Evolutionary conservation across 352 stramenopile genomes (phyloP).

Genomic region (Phytophthora meadii): DNA sequence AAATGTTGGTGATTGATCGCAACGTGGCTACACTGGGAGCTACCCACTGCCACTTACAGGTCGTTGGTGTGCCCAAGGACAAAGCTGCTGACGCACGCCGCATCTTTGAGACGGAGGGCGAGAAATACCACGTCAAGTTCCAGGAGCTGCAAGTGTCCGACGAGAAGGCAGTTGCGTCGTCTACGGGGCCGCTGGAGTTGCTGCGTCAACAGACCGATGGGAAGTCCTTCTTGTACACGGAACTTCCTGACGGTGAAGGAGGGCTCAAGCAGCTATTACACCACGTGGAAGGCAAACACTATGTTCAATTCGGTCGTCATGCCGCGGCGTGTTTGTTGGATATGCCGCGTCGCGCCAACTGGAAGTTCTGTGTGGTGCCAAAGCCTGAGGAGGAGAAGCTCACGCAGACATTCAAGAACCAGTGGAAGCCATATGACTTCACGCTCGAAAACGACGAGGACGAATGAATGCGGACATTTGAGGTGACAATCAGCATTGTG

Average conservation of each 20-base stretch:
- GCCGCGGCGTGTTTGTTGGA: conserved; percentile 65
- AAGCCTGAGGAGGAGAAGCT: conserved; percentile 77
- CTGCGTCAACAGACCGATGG: conserved; percentile 46
- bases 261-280: conserved; percentile 55
- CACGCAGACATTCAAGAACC: conserved; percentile 66
- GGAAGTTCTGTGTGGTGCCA: conserved; percentile 85
- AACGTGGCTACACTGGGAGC: conserved; percentile 78
- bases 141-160: conserved; percentile 40
- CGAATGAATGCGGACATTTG: not conserved
- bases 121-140: conserved; percentile 80
- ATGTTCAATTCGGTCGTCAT: conserved; percentile 86
- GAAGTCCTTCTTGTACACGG: conserved; percentile 72
- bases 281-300: conserved; percentile 77
- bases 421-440: conserved; percentile 82
- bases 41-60: conserved; percentile 80
- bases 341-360: conserved; percentile 74
- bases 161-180: conserved; percentile 14
- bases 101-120: conserved; percentile 71
- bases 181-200: conserved; percentile 39
- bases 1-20: conserved; percentile 80
- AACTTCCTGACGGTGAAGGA: conserved; percentile 61
- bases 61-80: conserved; percentile 65
- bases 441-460: conserved; percentile 49
- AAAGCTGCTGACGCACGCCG: conserved; percentile 43
- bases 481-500: conserved; percentile 23